These are phyloP conservation scores for Cryptococcus maquisensis DNA, from an alignment of 1,284 basidiomycete species.

Conservation along the genomic window DNA sequence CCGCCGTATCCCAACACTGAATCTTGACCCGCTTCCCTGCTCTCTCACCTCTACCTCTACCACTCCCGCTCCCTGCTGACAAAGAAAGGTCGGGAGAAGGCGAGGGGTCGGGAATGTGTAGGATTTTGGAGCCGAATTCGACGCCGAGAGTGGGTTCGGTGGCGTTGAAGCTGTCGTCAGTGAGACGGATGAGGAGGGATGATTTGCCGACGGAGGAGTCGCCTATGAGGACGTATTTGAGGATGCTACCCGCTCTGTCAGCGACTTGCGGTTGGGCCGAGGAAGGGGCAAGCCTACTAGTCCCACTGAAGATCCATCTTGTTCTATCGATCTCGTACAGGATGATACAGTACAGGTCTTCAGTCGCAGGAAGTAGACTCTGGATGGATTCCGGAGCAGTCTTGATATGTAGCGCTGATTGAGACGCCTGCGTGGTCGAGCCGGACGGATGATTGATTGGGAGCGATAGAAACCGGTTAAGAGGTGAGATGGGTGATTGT, in stretches of 20 bases:
- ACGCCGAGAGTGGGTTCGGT: constrained; percentile 45
- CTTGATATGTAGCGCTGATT: no score
- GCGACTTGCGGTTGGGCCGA: neutral
- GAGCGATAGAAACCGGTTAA: no score
- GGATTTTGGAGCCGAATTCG: constrained; percentile 41
- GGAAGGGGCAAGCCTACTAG: neutral
- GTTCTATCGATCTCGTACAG: no score
- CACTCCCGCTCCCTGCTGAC: no score
- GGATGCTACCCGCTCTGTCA: constrained; percentile 20
- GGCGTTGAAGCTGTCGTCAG: constrained; percentile 36
- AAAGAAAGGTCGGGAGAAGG: no score
- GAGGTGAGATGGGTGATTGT: no score
- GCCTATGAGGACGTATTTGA: constrained; percentile 46
- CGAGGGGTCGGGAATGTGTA: constrained; percentile 25
- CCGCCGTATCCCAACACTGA: constrained; percentile 48
- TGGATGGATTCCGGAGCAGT: no score
- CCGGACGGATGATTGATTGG: no score
- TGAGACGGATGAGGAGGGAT: constrained; percentile 38
- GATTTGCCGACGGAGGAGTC: constrained; percentile 45
- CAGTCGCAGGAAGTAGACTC: no score
- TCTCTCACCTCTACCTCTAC: neutral
- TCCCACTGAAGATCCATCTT: neutral
- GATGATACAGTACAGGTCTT: neutral
- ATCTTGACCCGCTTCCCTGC: constrained; percentile 43
- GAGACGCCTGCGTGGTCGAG: no score